phyloP scores from a whole-genome alignment of 352 stramenopile species.

The Pythium rhizo-oryzae region DNA sequence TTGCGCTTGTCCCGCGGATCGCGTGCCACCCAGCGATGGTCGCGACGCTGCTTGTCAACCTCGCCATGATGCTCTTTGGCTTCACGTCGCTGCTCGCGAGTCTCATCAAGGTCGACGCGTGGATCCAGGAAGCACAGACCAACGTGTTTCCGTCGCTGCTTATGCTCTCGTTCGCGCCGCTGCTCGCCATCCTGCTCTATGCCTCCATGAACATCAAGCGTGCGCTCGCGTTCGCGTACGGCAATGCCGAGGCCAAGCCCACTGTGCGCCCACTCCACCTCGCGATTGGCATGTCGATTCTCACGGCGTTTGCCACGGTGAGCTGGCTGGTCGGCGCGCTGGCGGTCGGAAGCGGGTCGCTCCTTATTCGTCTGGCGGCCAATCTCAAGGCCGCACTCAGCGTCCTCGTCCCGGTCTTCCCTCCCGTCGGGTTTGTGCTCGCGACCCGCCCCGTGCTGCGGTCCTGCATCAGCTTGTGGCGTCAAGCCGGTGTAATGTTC shows the following conservation, averaged over 20 bases:
- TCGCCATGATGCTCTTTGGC: slow-evolving; percentile 50
- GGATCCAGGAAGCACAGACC: slow-evolving; percentile 42
- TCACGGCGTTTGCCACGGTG: slow-evolving; percentile 6
- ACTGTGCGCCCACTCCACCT: slow-evolving; percentile 1
- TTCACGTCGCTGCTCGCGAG: slow-evolving; percentile 57
- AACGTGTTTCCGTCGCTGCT: slow-evolving; percentile 57
- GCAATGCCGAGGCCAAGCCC: slow-evolving; percentile 15
- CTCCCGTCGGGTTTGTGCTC: slow-evolving; percentile 23
- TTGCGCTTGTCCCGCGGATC: slow-evolving; percentile 23
- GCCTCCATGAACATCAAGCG: slow-evolving; percentile 36
- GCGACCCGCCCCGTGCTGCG: slow-evolving; percentile 31
- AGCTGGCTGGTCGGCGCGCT: slow-evolving; percentile 31
- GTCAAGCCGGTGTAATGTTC: slow-evolving; percentile 26
- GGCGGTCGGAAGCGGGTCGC: slow-evolving; percentile 30
- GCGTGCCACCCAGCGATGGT: slow-evolving; percentile 35
- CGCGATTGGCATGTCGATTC: background rate
- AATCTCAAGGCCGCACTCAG: background rate
- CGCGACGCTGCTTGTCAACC: slow-evolving; percentile 49
- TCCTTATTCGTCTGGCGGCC: slow-evolving; percentile 18
- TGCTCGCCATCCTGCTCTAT: slow-evolving; percentile 47
- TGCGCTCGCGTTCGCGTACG: slow-evolving; percentile 8
- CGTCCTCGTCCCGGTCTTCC: slow-evolving; percentile 24
- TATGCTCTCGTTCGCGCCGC: slow-evolving; percentile 48
- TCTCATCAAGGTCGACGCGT: slow-evolving; percentile 53
- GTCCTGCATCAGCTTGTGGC: slow-evolving; percentile 30